Conservation (phyloP, 495 filamentous ascomycete genomes). For the Polyplosphaeria fusca region DNA sequence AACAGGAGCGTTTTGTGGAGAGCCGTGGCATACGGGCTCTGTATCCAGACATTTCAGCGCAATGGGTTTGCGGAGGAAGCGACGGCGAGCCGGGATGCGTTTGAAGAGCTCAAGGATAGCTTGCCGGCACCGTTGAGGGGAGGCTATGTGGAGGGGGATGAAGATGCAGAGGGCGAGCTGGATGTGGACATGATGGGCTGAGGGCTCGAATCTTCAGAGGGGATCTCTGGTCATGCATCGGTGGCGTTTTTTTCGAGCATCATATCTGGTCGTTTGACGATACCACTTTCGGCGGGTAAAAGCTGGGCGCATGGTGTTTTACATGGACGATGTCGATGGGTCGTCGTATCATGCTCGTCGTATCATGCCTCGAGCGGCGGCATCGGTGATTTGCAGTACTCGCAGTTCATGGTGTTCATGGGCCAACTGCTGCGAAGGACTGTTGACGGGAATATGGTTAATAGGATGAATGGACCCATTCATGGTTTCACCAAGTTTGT, state of each 20-base stretch:
- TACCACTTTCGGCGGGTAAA: background rate
- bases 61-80: slow-evolving; percentile 68
- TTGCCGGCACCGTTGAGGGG: slow-evolving; percentile 27
- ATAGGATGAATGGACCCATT: too few species aligned
- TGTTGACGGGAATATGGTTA: too few species aligned
- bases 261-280: background rate
- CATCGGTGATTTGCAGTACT: too few species aligned
- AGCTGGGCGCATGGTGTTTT: background rate
- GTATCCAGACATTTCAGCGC: slow-evolving; percentile 68
- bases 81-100: slow-evolving; percentile 33
- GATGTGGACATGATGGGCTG: background rate
- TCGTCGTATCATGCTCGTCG: too few species aligned
- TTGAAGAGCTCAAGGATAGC: slow-evolving; percentile 23
- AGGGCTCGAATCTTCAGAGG: background rate
- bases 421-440: too few species aligned
- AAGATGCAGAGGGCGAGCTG: background rate
- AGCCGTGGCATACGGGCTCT: slow-evolving; percentile 77
- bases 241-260: background rate
- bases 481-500: too few species aligned
- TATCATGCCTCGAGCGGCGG: too few species aligned
- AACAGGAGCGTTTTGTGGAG: slow-evolving; percentile 78
- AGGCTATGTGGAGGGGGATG: background rate
- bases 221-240: background rate
- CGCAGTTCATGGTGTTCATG: too few species aligned
- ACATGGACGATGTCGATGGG: background rate